These are phyloP conservation scores for Elsinoe arachidis DNA, from an alignment of 2,329 filamentous ascomycete species.

Conservation along the genomic window DNA sequence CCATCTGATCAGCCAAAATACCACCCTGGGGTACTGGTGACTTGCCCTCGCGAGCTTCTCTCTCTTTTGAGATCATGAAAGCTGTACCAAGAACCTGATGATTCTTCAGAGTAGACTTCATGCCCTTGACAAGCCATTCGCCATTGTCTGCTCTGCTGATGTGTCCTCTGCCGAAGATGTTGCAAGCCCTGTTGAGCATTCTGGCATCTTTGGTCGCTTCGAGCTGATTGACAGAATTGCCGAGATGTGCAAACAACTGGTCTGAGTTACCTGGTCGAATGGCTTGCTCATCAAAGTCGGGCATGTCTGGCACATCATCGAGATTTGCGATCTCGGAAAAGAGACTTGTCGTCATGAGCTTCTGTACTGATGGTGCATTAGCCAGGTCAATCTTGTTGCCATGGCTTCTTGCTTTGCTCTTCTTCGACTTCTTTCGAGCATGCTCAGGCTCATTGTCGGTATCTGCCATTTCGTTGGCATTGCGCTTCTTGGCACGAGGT, in stretches of 20 bases:
- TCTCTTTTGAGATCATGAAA: conserved; percentile 50
- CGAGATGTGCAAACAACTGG: not conserved
- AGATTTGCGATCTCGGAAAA: not conserved
- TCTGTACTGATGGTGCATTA: conserved; percentile 21
- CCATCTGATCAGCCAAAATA: conserved; percentile 36
- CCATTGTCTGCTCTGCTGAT: conserved; percentile 29
- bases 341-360: not conserved
- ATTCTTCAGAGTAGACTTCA: conserved; percentile 37
- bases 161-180: conserved; percentile 24
- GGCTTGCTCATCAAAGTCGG: not conserved
- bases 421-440: not conserved
- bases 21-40: conserved; percentile 30
- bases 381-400: not conserved
- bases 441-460: not conserved
- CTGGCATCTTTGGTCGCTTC: conserved; percentile 35
- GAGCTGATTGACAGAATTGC: conserved; percentile 21
- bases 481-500: not conserved
- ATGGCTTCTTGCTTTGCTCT: not conserved
- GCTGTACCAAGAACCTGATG: conserved; percentile 46
- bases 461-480: not conserved
- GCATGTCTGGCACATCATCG: not conserved
- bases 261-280: conserved; percentile 19
- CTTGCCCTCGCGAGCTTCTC: conserved; percentile 17
- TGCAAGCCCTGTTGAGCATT: conserved; percentile 5
- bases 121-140: conserved; percentile 40